Evolutionary conservation across 2,329 filamentous ascomycete species (phyloP).

Genomic region (Penicillium sumatraense): DNA sequence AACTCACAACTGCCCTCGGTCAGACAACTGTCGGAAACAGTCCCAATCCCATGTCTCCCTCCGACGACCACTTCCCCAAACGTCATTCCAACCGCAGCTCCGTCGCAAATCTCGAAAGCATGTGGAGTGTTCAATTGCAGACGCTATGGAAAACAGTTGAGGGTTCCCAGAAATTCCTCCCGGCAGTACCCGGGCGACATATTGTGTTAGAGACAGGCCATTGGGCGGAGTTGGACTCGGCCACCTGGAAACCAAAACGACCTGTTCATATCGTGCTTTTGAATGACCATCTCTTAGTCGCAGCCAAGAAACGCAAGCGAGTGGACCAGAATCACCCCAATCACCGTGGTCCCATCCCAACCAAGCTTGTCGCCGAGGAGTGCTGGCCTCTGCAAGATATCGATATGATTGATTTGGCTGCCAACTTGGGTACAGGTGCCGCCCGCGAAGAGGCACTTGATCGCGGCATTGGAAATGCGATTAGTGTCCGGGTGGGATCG

Average conservation of each 20-base stretch:
- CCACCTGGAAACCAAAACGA: conserved; percentile 90
- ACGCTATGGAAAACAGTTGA: conserved; percentile 97
- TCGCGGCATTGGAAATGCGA: conserved; percentile 74
- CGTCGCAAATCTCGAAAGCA: conserved; percentile 72
- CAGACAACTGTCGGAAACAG: conserved; percentile 53
- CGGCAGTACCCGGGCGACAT: conserved; percentile 86
- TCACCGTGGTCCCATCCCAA: conserved; percentile 53
- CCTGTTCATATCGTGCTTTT: conserved; percentile 90
- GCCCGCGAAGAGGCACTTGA: conserved; percentile 53
- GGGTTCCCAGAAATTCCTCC: conserved; percentile 94
- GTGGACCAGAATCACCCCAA: conserved; percentile 63
- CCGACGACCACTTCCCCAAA: conserved; percentile 56
- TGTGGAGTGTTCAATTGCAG: conserved; percentile 72
- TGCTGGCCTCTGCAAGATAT: conserved; percentile 95
- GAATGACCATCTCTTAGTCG: conserved; percentile 92
- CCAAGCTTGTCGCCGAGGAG: conserved; percentile 87
- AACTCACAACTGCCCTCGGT: conserved; percentile 74
- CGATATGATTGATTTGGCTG: conserved; percentile 84
- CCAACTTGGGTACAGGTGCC: conserved; percentile 44
- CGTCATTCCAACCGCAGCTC: conserved; percentile 83
- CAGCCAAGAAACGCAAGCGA: conserved; percentile 90
- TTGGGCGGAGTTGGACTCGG: conserved; percentile 96
- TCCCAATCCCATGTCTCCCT: conserved; percentile 58
- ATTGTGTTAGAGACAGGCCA: conserved; percentile 89
- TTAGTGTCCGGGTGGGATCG: conserved; percentile 86